Evolutionary conservation across 208 protist genomes (phyloP), one percentile per base, ranked within the genome.

Genomic region (Porcisia deanei): DNA sequence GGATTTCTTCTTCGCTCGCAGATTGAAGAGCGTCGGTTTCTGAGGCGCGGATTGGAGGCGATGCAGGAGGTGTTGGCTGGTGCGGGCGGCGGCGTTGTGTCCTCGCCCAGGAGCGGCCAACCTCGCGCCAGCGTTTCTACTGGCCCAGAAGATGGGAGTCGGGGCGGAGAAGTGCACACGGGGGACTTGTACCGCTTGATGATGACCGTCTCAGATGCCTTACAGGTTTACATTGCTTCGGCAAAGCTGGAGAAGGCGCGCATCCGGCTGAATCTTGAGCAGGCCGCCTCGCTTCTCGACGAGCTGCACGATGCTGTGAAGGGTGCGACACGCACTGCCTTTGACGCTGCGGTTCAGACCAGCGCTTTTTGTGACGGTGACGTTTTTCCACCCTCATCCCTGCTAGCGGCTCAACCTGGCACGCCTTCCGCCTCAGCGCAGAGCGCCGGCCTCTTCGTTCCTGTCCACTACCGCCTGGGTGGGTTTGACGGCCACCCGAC

Each of bases 1-100:
- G 69, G 82, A 47, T 91, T 93, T 80, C 83, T 95, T 4, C 80
- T 93, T 18, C 87, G 88, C 49, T 81, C 85, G 14, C 91, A 95
- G 75, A 84, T 88, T 69, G 88, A 91, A 81, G 91, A 95, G 82
- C 86, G 88, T 22, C 80, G 79, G 61, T 92, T 92, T 75, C 69
- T 92, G 43, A 79, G 68, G 41, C 85, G 88, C 10, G 79, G 73
- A 34, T 54, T 95, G 34, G 59, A 81, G 25, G 82, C 55, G 2
- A 77, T 95, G 41, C 75, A 91, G 69, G 70, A 85, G 66, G 70
- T 82, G 20, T 64, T 89, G 14, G 76, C 55, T 69, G 37, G 41
- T 20, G 25, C 18, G 18, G 61, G 20, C 39, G 60, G 39, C 59
- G 18, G 55, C 25, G 58, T 12, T 20, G 18, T 57, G 22, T 66